Conservation (phyloP, 1,284 basidiomycete genomes). For the Malassezia restricta region DNA sequence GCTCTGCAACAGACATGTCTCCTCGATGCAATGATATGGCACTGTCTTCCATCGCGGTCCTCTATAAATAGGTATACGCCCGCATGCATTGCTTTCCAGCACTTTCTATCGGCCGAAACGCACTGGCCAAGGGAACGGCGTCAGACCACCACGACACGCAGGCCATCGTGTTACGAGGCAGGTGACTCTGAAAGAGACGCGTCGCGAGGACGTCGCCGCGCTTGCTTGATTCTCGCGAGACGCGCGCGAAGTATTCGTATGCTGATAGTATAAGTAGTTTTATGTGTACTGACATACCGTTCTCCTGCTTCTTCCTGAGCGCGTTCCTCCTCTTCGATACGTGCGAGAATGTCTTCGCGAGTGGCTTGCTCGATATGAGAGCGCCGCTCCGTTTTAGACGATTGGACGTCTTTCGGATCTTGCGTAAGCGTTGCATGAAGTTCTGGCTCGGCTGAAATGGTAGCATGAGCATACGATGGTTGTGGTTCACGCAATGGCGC, state of each 20-base stretch:
- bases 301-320: conserved; percentile 33
- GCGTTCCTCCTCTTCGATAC: conserved; percentile 31
- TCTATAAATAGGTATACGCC: neutral
- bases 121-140: neutral
- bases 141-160: no score
- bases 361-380: conserved; percentile 22
- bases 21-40: neutral
- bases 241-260: conserved; percentile 3
- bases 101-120: conserved; percentile 17
- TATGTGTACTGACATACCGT: conserved; percentile 16
- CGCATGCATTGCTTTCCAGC: conserved; percentile 8
- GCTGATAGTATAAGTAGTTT: neutral
- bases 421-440: neutral
- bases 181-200: no score
- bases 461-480: conserved; percentile 16
- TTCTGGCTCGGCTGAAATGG: conserved; percentile 26
- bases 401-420: neutral
- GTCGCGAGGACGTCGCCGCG: neutral
- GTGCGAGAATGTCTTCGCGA: conserved; percentile 27
- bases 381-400: conserved; percentile 7
- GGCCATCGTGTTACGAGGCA: no score
- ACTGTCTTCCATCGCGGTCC: neutral
- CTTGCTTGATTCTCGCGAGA: conserved; percentile 9
- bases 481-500: neutral
- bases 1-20: conserved; percentile 38